Evolutionary conservation across 2,329 filamentous ascomycete species (phyloP).

Genomic region (Thelonectria olida): DNA sequence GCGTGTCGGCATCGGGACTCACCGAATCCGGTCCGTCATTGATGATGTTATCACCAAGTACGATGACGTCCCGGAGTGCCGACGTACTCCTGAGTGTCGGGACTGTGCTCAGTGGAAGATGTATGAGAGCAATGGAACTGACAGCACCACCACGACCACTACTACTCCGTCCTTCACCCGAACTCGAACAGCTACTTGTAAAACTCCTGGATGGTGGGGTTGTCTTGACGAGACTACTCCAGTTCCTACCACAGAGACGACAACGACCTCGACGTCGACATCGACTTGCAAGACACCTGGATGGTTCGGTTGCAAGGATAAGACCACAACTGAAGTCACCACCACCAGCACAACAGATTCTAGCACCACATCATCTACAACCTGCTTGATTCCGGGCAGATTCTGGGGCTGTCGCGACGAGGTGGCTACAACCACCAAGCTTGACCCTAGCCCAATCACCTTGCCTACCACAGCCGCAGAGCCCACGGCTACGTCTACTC

Average conservation of each 20-base stretch:
- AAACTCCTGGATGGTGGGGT: constrained; percentile 94
- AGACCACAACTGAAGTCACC: constrained; percentile 45
- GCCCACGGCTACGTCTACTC: constrained; percentile 43
- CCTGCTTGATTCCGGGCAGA: constrained; percentile 61
- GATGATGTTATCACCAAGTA: constrained; percentile 87
- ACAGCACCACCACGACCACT: constrained; percentile 72
- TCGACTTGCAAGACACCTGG: constrained; percentile 70
- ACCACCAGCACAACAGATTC: constrained; percentile 47
- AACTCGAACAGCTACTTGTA: constrained; percentile 86
- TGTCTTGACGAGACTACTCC: constrained; percentile 74
- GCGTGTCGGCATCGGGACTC: constrained; percentile 89
- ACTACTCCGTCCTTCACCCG: constrained; percentile 69
- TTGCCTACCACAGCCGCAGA: constrained; percentile 42
- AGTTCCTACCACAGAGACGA: constrained; percentile 49
- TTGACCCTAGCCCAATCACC: constrained; percentile 46
- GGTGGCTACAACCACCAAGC: constrained; percentile 39
- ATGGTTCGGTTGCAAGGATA: constrained; percentile 73
- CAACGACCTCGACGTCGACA: constrained; percentile 57
- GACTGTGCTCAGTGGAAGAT: constrained; percentile 96
- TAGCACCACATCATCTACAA: constrained; percentile 42
- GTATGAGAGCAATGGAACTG: constrained; percentile 90
- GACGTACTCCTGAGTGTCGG: constrained; percentile 79
- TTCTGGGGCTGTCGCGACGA: constrained; percentile 67
- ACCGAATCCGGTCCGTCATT: constrained; percentile 90
- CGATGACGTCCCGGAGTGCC: constrained; percentile 80